Conservation (phyloP, 2,329 filamentous ascomycete species). For the Fusarium decemcellulare region DNA sequence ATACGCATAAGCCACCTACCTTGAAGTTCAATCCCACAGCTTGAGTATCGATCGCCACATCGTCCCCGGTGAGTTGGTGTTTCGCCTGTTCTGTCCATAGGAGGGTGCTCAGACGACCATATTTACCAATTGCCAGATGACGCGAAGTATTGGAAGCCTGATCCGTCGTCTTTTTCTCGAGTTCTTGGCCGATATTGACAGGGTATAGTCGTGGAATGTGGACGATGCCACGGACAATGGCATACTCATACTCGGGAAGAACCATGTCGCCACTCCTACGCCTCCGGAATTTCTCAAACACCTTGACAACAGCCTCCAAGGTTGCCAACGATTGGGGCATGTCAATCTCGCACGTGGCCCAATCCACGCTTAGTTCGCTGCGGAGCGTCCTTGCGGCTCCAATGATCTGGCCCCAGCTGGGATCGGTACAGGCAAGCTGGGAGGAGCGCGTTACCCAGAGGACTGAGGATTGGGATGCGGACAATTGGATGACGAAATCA, state of each 20-base stretch:
- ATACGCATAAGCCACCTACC: neutral
- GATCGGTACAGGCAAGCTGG: constrained; percentile 12
- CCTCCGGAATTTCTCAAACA: constrained; percentile 15
- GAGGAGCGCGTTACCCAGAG: constrained; percentile 14
- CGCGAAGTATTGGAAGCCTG: too few relatives aligned
- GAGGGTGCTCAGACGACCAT: neutral
- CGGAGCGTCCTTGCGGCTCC: constrained; percentile 11
- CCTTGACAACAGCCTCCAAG: constrained; percentile 2
- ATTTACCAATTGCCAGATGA: neutral
- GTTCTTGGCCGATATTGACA: constrained; percentile 10
- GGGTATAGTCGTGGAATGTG: constrained; percentile 13
- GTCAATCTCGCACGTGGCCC: constrained; percentile 14
- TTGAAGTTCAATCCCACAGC: neutral
- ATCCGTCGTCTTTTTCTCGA: neutral
- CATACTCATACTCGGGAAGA: constrained; percentile 16
- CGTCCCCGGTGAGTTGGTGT: neutral
- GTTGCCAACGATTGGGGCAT: neutral
- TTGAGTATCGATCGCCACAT: neutral
- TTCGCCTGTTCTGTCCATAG: neutral
- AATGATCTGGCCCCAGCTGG: constrained; percentile 9
- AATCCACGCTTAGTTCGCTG: constrained; percentile 9
- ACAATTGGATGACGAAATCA: constrained; percentile 2
- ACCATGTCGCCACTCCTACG: constrained; percentile 7
- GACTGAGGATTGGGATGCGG: neutral
- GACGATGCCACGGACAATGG: constrained; percentile 9